Evolutionary conservation across 2,329 filamentous ascomycete species (phyloP).

Genomic region (Nigrospora osmanthi): DNA sequence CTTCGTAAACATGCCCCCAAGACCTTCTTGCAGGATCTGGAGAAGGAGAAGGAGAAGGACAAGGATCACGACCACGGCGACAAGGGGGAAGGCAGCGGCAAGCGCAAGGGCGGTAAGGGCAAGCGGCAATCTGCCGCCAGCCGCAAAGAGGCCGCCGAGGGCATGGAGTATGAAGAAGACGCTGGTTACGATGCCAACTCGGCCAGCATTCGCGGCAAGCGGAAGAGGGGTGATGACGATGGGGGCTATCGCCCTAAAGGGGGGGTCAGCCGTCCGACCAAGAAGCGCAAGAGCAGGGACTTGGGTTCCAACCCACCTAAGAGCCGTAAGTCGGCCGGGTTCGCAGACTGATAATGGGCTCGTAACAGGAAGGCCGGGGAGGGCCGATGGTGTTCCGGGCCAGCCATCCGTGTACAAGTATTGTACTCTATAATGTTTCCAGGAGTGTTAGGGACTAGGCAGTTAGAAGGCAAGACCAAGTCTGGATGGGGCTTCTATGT

Average conservation of each 20-base stretch:
- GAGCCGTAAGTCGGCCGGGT: conserved; percentile 9
- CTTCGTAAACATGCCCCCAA: conserved; percentile 77
- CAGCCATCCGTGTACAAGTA: no score
- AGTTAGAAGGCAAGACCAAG: no score
- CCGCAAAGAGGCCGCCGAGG: conserved; percentile 18
- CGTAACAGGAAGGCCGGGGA: no score
- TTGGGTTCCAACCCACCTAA: conserved; percentile 10
- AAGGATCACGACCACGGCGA: conserved; percentile 28
- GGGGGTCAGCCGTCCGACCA: conserved; percentile 42
- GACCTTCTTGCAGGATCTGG: conserved; percentile 74
- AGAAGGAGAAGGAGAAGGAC: conserved; percentile 36
- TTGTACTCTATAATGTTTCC: no score
- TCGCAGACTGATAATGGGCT: no score
- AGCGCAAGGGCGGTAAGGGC: conserved; percentile 23
- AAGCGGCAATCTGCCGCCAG: conserved; percentile 30
- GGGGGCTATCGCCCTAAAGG: conserved; percentile 51
- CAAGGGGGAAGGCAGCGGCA: conserved; percentile 20
- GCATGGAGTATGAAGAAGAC: conserved; percentile 32
- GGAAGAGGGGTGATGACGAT: conserved; percentile 47
- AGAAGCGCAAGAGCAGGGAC: conserved; percentile 51
- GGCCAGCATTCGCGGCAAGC: conserved; percentile 39
- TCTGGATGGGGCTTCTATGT: no score
- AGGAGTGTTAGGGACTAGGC: no score
- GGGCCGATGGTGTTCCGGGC: no score
- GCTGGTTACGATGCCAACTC: conserved; percentile 22